These are phyloP conservation scores for Phytopythium kandeliae DNA, from an alignment of 352 stramenopile species.

Conservation along the genomic window DNA sequence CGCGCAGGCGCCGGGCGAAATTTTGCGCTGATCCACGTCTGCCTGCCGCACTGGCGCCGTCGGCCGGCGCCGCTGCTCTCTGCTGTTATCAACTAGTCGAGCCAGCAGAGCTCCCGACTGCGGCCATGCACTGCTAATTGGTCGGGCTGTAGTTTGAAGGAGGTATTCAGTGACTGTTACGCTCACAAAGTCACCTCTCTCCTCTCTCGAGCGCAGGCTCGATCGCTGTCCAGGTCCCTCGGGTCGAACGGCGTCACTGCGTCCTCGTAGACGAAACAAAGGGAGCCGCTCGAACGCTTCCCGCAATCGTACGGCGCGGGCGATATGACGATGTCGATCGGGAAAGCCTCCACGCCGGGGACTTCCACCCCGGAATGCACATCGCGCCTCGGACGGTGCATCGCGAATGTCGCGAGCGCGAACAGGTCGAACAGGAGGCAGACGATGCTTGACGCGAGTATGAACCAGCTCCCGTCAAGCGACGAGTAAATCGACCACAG, in stretches of 20 bases:
- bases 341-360: background rate
- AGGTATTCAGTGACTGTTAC: too few species aligned
- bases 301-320: background rate
- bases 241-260: background rate
- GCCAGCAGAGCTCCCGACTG: too few species aligned
- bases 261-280: slow-evolving; percentile 2
- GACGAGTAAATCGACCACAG: slow-evolving; percentile 39
- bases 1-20: too few species aligned
- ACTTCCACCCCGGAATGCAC: background rate
- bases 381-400: too few species aligned
- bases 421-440: slow-evolving; percentile 11
- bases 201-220: too few species aligned
- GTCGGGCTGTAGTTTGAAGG: too few species aligned
- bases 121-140: too few species aligned
- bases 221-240: background rate
- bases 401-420: slow-evolving; percentile 1
- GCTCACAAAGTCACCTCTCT: background rate
- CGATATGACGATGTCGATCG: background rate
- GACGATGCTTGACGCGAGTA: slow-evolving; percentile 15
- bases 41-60: too few species aligned
- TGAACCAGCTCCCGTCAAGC: slow-evolving; percentile 18
- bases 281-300: background rate
- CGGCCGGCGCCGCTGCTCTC: too few species aligned
- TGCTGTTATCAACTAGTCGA: too few species aligned
- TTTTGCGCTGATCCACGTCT: too few species aligned